These are phyloP conservation scores for Tylopilus felleus DNA, from an alignment of 768 basidiomycete genomes.

Conservation along the genomic window DNA sequence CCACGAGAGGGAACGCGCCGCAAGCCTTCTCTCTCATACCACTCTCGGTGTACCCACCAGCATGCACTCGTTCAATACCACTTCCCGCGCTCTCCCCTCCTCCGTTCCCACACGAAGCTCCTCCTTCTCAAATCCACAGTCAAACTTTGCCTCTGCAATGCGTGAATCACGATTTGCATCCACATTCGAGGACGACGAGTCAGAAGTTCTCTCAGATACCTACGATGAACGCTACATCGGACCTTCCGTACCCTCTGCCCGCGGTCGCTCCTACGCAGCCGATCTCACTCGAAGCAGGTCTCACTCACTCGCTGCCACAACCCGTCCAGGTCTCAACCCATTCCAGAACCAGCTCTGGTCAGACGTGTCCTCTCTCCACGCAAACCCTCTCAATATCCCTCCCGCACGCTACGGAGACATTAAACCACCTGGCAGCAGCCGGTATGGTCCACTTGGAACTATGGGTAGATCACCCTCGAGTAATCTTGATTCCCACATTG, in stretches of 20 bases:
- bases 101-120: constrained; percentile 64
- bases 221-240: constrained; percentile 56
- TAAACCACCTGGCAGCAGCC: constrained; percentile 58
- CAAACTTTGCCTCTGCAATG: constrained; percentile 61
- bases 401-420: constrained; percentile 55
- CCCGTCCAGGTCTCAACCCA: constrained; percentile 51
- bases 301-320: constrained; percentile 64
- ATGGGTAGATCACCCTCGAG: constrained; percentile 54
- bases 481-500: constrained; percentile 46
- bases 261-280: constrained; percentile 58
- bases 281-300: constrained; percentile 73
- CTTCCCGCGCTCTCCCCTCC: too few relatives aligned
- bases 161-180: constrained; percentile 68
- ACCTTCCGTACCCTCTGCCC: constrained; percentile 38
- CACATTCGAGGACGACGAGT: constrained; percentile 81
- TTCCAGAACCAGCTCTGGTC: constrained; percentile 51
- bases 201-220: constrained; percentile 57
- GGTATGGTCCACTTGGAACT: constrained; percentile 61
- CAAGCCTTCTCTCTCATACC: too few relatives aligned
- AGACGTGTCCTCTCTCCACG: constrained; percentile 45
- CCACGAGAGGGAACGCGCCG: too few relatives aligned
- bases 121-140: constrained; percentile 60
- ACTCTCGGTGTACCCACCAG: constrained; percentile 21
- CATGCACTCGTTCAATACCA: constrained; percentile 43
- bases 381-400: constrained; percentile 58